Evolutionary conservation across 2,329 filamentous ascomycete species (phyloP).

Genomic region (Aureobasidium sp.): DNA sequence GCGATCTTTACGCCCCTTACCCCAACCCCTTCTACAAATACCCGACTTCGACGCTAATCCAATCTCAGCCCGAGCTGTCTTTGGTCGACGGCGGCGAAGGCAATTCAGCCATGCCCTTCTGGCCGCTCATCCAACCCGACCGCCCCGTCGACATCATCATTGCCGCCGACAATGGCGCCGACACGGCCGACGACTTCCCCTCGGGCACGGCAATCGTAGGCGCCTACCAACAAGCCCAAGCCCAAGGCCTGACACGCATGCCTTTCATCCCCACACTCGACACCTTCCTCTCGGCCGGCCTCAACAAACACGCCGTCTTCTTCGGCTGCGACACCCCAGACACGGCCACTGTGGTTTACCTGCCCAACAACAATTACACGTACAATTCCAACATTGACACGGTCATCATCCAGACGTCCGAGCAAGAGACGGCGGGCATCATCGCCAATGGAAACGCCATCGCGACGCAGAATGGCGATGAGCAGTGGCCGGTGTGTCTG

Average conservation of each 20-base stretch:
- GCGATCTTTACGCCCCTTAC: constrained; percentile 46
- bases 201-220: constrained; percentile 54
- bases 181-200: constrained; percentile 53
- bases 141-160: constrained; percentile 57
- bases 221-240: constrained; percentile 49
- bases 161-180: constrained; percentile 58
- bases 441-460: constrained; percentile 36
- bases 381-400: constrained; percentile 30
- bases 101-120: constrained; percentile 47
- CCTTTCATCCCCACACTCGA: constrained; percentile 50
- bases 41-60: constrained; percentile 35
- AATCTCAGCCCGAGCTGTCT: constrained; percentile 34
- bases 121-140: constrained; percentile 44
- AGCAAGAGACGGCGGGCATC: constrained; percentile 32
- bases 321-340: constrained; percentile 50
- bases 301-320: constrained; percentile 56
- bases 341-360: constrained; percentile 33
- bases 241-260: constrained; percentile 50
- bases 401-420: constrained; percentile 32
- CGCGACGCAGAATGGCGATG: constrained; percentile 32
- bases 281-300: constrained; percentile 51
- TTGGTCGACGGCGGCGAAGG: constrained; percentile 47
- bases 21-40: constrained; percentile 56
- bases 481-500: constrained; percentile 35
- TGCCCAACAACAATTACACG: constrained; percentile 39